phyloP scores from a whole-genome alignment of 2,329 filamentous ascomycete genomes.

The Nemania diffusa region DNA sequence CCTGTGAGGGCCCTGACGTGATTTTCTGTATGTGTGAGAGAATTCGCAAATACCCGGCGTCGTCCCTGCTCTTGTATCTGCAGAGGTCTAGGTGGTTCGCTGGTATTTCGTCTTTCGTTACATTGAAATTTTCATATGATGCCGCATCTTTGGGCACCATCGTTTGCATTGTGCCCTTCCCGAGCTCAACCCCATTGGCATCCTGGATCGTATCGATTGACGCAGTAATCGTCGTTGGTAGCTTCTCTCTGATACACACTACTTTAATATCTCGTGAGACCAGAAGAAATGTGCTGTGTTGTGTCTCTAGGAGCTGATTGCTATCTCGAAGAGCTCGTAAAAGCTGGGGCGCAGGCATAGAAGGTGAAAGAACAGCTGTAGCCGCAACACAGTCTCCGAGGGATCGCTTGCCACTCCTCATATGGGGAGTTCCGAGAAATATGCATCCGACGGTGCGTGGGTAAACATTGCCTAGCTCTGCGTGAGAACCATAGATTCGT shows the following conservation, averaged over 20 bases:
- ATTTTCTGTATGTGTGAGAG: slow-evolving; percentile 44
- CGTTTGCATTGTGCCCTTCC: slow-evolving; percentile 43
- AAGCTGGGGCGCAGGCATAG: slow-evolving; percentile 40
- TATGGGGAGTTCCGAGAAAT: slow-evolving; percentile 47
- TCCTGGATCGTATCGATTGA: slow-evolving; percentile 41
- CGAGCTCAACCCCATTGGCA: slow-evolving; percentile 42
- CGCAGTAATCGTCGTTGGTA: slow-evolving; percentile 41
- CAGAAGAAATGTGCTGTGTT: slow-evolving; percentile 46
- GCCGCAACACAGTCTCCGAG: slow-evolving; percentile 46
- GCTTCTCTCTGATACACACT: slow-evolving; percentile 45
- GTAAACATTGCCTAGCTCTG: slow-evolving; percentile 48
- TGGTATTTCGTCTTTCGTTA: slow-evolving; percentile 44
- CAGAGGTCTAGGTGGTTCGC: slow-evolving; percentile 44
- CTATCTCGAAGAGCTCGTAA: slow-evolving; percentile 43
- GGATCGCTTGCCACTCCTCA: slow-evolving; percentile 43
- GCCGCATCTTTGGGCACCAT: slow-evolving; percentile 46
- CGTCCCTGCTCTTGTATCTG: slow-evolving; percentile 44
- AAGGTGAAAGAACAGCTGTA: slow-evolving; percentile 44
- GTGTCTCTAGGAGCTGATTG: slow-evolving; percentile 44
- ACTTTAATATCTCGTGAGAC: slow-evolving; percentile 49
- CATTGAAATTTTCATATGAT: slow-evolving; percentile 45
- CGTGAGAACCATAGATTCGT: slow-evolving; percentile 47
- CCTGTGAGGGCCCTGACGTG: slow-evolving; percentile 41
- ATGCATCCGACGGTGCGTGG: slow-evolving; percentile 48
- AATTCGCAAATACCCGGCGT: slow-evolving; percentile 42